Evolutionary conservation across 2,329 filamentous ascomycete species (phyloP).

Genomic region (Xylariaceae sp.): DNA sequence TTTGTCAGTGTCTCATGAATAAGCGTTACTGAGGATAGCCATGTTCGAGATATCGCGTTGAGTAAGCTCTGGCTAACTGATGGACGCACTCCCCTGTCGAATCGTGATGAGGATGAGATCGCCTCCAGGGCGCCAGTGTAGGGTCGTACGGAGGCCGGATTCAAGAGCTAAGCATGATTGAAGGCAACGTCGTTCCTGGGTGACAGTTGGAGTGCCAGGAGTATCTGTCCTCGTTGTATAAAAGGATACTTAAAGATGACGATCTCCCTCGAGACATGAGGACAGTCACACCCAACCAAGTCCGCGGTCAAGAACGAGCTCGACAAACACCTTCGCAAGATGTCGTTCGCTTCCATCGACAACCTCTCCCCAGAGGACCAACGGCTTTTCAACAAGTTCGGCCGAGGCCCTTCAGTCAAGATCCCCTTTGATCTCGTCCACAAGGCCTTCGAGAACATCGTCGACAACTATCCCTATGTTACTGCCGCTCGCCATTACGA

Average conservation of each 20-base stretch:
- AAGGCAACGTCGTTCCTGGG: background rate
- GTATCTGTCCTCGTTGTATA: conserved; percentile 4
- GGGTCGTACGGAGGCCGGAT: background rate
- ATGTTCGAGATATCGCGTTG: too few relatives aligned
- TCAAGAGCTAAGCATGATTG: background rate
- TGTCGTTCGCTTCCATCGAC: conserved; percentile 26
- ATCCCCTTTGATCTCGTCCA: conserved; percentile 34
- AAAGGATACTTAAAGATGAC: background rate
- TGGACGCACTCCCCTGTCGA: too few relatives aligned
- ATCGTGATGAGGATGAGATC: too few relatives aligned
- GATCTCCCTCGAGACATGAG: background rate
- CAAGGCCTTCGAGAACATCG: conserved; percentile 31
- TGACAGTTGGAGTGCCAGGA: background rate
- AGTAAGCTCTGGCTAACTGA: too few relatives aligned
- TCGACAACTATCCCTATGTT: conserved; percentile 33
- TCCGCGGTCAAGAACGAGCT: background rate
- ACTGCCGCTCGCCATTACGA: conserved; percentile 37
- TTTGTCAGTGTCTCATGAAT: background rate
- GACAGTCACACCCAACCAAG: background rate
- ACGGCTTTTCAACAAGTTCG: conserved; percentile 27
- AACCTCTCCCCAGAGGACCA: conserved; percentile 25
- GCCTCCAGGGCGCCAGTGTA: too few relatives aligned
- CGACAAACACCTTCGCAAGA: background rate
- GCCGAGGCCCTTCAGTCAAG: conserved; percentile 25
- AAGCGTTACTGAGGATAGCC: background rate